A percentile compares a stretch with the other conserved stretches of the same genome.
These are phyloP conservation scores for Skeletonema menzelii DNA, from an alignment of 108 stramenopile species.

Conservation along the genomic window DNA sequence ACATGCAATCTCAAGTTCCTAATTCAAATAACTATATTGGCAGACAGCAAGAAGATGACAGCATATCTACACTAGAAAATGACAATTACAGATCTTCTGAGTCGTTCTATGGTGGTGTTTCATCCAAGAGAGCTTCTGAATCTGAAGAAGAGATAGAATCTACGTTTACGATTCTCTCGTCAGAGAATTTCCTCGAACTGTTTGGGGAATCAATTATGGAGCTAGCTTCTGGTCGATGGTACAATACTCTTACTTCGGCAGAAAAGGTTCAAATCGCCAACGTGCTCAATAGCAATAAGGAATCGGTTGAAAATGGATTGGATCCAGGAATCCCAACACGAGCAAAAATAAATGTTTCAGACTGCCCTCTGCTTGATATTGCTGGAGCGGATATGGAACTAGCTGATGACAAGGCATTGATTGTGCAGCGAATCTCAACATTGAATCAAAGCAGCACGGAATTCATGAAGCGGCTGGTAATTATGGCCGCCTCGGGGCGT, in stretches of 20 bases:
- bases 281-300: not conserved
- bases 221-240: conserved; percentile 53
- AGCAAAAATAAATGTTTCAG: conserved; percentile 36
- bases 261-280: conserved; percentile 1
- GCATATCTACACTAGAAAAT: not conserved
- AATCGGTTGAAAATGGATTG: not conserved
- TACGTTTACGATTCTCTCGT: conserved; percentile 54
- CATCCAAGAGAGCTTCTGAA: not conserved
- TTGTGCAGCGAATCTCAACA: conserved; percentile 50
- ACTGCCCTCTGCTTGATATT: conserved; percentile 57
- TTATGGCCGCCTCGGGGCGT: conserved; percentile 51
- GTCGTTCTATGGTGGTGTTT: not conserved
- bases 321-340: not conserved
- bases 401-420: conserved; percentile 39
- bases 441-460: conserved; percentile 18
- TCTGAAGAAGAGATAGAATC: not conserved
- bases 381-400: conserved; percentile 68
- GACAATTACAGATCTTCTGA: not conserved
- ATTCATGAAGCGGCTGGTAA: conserved; percentile 36
- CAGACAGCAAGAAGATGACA: not conserved
- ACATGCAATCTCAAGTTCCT: not conserved
- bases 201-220: conserved; percentile 53
- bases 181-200: conserved; percentile 65
- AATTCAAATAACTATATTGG: not conserved
- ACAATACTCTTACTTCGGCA: conserved; percentile 4